Evolutionary conservation across 2,329 filamentous ascomycete genomes (phyloP), one percentile per base, ranked within the genome.

Genomic region (Xylariaceae sp.): DNA sequence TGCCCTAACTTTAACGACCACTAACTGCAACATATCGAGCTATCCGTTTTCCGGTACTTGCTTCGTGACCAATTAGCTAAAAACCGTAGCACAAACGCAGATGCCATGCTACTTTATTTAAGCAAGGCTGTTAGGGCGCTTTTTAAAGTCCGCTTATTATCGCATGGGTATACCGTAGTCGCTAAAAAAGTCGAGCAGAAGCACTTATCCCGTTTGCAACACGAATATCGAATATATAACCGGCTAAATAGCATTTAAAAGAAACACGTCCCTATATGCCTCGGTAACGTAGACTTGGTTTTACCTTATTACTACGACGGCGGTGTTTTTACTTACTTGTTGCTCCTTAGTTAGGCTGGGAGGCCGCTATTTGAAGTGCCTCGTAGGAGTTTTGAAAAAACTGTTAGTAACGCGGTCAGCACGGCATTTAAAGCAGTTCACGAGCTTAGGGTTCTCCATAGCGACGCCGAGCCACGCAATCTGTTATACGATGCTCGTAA

Each of bases 111-210:
- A 0, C 64, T 74, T 17, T 57, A 70, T 50, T 13, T 65, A 6
- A 60, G 58, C 6, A 64, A 69, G 1, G 36, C 62, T 7, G 19
- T 61, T n/a, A 66, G 70, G 1, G 60, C 65, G 11, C 63, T 74
- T 45, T 73, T 73, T 56, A 74, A 74, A 57, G 36, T 75, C 6
- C 54, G 66, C 7, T 56, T 74, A 1, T 63, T 65, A 2, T 62
- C 63, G 1, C 48, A 68, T 33, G 65, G 70, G 41, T 75, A 75
- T 44, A 72, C 66, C 40, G 59, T 74, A 17, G 63, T 74, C 2
- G 69, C 70, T 13, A 75, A 75, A 57, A 71, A 69, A 5, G 60
- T 73, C 13, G 63, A 73, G 57, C 36, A 18, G 0, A 10, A 47
- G 5, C 45, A 69, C 44, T 28, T 51, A 1, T 17, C 3, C 5